These are phyloP conservation scores for Phytophthora megakarya DNA, from an alignment of 352 stramenopile genomes.

Conservation along the genomic window DNA sequence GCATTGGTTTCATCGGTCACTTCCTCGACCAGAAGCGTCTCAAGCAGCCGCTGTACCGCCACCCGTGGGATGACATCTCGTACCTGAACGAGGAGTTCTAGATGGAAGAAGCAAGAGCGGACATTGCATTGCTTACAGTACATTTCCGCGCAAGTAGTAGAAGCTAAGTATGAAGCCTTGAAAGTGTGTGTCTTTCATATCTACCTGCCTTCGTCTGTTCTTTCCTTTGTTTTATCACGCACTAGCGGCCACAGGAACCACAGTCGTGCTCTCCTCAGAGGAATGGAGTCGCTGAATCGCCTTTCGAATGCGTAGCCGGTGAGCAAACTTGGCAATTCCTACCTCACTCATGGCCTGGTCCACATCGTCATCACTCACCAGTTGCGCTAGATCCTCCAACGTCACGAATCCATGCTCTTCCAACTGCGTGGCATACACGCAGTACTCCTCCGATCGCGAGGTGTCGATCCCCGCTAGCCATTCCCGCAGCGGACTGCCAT, in stretches of 20 bases:
- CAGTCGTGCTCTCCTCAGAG: conserved; percentile 13
- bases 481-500: conserved; percentile 38
- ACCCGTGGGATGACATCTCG: conserved; percentile 97
- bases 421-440: conserved; percentile 60
- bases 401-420: conserved; percentile 69
- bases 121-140: conserved; percentile 20
- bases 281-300: conserved; percentile 59
- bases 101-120: conserved; percentile 17
- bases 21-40: conserved; percentile 98
- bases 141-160: conserved; percentile 36
- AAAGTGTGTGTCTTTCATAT: conserved; percentile 35
- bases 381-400: conserved; percentile 58
- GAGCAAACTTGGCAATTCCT: conserved; percentile 77
- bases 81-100: conserved; percentile 92
- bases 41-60: conserved; percentile 97
- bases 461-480: conserved; percentile 67
- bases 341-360: conserved; percentile 79
- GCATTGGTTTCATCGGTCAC: conserved; percentile 94
- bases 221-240: conserved; percentile 30
- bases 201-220: conserved; percentile 7
- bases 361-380: conserved; percentile 67
- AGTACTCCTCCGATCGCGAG: conserved; percentile 53
- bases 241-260: conserved; percentile 39
- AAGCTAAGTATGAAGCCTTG: conserved; percentile 42
- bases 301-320: conserved; percentile 71